These are phyloP conservation scores for Silene latifolia DNA, from an alignment of 148 eudicot species.

Conservation along the genomic window DNA sequence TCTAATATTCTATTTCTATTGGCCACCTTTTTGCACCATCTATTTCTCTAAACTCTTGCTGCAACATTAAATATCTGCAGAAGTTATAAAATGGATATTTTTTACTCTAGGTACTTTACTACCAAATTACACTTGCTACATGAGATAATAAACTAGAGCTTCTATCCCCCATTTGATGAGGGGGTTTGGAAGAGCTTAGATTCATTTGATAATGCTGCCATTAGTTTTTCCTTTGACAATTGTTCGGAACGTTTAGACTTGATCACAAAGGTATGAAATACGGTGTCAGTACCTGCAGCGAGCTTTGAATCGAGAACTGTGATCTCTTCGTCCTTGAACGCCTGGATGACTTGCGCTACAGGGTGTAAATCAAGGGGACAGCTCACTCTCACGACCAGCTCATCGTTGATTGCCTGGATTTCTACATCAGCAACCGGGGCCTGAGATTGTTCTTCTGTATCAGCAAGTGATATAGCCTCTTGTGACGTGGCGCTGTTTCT, in stretches of 20 bases:
- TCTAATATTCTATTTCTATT: slow-evolving; percentile 28
- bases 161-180: slow-evolving; percentile 26
- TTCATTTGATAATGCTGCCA: slow-evolving; percentile 51
- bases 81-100: slow-evolving; percentile 18
- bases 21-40: slow-evolving; percentile 8
- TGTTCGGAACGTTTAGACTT: slow-evolving; percentile 52
- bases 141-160: slow-evolving; percentile 2
- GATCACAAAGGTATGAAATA: slow-evolving; percentile 66
- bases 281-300: slow-evolving; percentile 49
- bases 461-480: slow-evolving; percentile 20
- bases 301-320: slow-evolving; percentile 55
- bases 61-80: slow-evolving; percentile 34
- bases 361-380: slow-evolving; percentile 70
- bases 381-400: slow-evolving; percentile 59
- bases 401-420: slow-evolving; percentile 43
- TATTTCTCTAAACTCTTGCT: slow-evolving; percentile 25
- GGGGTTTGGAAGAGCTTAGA: slow-evolving; percentile 30
- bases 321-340: slow-evolving; percentile 57
- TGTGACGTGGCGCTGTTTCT: slow-evolving; percentile 33
- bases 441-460: slow-evolving; percentile 7
- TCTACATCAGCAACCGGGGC: slow-evolving; percentile 39
- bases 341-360: slow-evolving; percentile 50
- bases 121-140: slow-evolving; percentile 26
- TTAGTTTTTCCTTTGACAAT: slow-evolving; percentile 65
- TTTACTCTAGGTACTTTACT: slow-evolving; percentile 21